These are phyloP conservation scores for Boletus eberwhitei DNA, from an alignment of 768 basidiomycete species.

Conservation along the genomic window DNA sequence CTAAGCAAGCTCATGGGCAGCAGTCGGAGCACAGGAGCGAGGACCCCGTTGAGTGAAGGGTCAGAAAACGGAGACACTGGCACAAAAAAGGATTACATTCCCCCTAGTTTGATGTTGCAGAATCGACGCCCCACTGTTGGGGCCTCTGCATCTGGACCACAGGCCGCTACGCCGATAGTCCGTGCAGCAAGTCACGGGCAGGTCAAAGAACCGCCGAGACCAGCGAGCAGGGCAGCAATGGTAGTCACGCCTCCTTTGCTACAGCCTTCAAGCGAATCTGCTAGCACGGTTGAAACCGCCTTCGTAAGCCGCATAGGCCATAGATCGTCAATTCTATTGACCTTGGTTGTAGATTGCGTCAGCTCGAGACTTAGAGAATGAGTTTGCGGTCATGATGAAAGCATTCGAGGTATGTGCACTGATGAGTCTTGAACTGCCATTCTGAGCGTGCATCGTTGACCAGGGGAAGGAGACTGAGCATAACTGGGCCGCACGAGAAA, in stretches of 20 bases:
- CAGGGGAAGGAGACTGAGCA: slow-evolving; percentile 97
- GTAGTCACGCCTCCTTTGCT: slow-evolving; percentile 41
- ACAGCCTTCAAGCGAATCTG: slow-evolving; percentile 40
- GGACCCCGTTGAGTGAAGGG: slow-evolving; percentile 51
- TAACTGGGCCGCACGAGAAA: slow-evolving; percentile 87
- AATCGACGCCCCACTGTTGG: slow-evolving; percentile 47
- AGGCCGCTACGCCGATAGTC: slow-evolving; percentile 32
- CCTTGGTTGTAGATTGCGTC: slow-evolving; percentile 68
- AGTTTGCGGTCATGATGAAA: slow-evolving; percentile 77
- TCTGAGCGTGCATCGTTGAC: slow-evolving; percentile 3
- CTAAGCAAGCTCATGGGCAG: slow-evolving; percentile 57
- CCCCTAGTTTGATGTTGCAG: slow-evolving; percentile 66
- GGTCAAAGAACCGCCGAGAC: slow-evolving; percentile 49
- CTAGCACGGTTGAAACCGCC: slow-evolving; percentile 54
- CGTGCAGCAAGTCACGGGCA: slow-evolving; percentile 50
- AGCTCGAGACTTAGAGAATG: slow-evolving; percentile 76
- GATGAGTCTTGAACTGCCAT: neutral
- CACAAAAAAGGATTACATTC: slow-evolving; percentile 57
- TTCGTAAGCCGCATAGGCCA: slow-evolving; percentile 50
- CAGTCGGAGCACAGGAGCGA: slow-evolving; percentile 39
- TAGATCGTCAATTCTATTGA: neutral
- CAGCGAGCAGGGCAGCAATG: slow-evolving; percentile 57
- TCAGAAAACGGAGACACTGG: slow-evolving; percentile 48
- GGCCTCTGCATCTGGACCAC: slow-evolving; percentile 22
- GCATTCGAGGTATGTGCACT: slow-evolving; percentile 66